phyloP scores from a whole-genome alignment of 495 filamentous ascomycete species.

The Cenococcum geophilum region DNA sequence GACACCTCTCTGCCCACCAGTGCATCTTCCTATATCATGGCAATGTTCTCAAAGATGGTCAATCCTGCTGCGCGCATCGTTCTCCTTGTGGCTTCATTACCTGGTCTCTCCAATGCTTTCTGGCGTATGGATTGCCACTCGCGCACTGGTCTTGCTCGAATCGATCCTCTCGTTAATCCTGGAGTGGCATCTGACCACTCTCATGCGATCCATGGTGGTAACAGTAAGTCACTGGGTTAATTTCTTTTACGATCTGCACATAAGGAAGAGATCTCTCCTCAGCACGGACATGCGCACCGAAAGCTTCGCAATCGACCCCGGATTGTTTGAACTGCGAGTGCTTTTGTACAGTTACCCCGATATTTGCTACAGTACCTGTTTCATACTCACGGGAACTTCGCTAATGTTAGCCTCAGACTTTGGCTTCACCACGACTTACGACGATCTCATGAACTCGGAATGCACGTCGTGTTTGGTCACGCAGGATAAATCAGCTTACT shows the following conservation, averaged over 20 bases:
- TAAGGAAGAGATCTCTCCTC: conserved; percentile 14
- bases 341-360: conserved; percentile 7
- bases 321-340: conserved; percentile 9
- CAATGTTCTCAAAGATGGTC: conserved; percentile 8
- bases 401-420: conserved; percentile 40
- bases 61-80: conserved; percentile 15
- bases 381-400: background rate
- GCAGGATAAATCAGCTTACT: conserved; percentile 60
- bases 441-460: conserved; percentile 42
- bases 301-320: conserved; percentile 3
- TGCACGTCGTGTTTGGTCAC: conserved; percentile 55
- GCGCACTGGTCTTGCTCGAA: conserved; percentile 53
- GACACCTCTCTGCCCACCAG: too few relatives aligned
- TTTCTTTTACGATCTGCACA: conserved; percentile 5
- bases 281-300: conserved; percentile 6
- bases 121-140: conserved; percentile 83
- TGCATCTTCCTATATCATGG: background rate
- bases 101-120: conserved; percentile 52
- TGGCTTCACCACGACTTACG: conserved; percentile 40
- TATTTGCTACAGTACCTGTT: conserved; percentile 17
- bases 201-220: conserved; percentile 50
- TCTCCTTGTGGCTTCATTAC: conserved; percentile 14
- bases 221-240: conserved; percentile 42
- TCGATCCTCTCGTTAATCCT: conserved; percentile 51
- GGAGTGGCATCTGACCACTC: conserved; percentile 45